Evolutionary conservation across 2,329 filamentous ascomycete species (phyloP).

Genomic region (Geosmithia flava): DNA sequence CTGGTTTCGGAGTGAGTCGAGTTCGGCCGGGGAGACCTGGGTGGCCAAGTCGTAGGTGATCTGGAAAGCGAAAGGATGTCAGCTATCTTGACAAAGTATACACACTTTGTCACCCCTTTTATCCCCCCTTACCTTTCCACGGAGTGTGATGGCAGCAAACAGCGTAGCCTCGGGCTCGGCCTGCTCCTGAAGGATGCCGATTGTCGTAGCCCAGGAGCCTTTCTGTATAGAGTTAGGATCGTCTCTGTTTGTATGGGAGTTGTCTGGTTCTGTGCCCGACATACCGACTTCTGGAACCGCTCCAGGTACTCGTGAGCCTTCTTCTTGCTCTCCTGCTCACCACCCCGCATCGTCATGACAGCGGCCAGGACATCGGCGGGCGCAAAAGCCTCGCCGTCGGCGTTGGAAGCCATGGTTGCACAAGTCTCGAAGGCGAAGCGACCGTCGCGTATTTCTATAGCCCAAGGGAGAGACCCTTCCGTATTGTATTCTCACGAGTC

Average conservation of each 20-base stretch:
- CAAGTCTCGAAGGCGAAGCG: not conserved
- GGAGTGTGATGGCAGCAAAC: conserved; percentile 92
- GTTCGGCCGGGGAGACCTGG: conserved; percentile 67
- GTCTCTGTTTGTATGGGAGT: no score
- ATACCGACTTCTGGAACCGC: conserved; percentile 94
- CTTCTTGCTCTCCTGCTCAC: conserved; percentile 70
- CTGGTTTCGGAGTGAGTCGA: conserved; percentile 70
- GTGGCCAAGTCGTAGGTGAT: conserved; percentile 88
- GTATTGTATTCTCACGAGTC: no score
- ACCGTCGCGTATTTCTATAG: no score
- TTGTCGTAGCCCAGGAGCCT: conserved; percentile 82
- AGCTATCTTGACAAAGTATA: no score
- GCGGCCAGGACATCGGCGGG: conserved; percentile 68
- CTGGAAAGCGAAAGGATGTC: conserved; percentile 45
- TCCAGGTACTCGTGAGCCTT: conserved; percentile 86
- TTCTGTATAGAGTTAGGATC: no score
- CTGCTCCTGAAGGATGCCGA: conserved; percentile 74
- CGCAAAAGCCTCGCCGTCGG: conserved; percentile 59
- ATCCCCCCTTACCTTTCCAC: conserved; percentile 71
- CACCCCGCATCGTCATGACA: conserved; percentile 83
- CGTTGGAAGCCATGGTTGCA: conserved; percentile 52
- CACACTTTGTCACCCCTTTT: not conserved
- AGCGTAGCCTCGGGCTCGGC: conserved; percentile 77
- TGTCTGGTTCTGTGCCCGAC: no score
- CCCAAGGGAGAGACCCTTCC: no score